phyloP scores from a whole-genome alignment of 257 asterid species.

The Plantago major region DNA sequence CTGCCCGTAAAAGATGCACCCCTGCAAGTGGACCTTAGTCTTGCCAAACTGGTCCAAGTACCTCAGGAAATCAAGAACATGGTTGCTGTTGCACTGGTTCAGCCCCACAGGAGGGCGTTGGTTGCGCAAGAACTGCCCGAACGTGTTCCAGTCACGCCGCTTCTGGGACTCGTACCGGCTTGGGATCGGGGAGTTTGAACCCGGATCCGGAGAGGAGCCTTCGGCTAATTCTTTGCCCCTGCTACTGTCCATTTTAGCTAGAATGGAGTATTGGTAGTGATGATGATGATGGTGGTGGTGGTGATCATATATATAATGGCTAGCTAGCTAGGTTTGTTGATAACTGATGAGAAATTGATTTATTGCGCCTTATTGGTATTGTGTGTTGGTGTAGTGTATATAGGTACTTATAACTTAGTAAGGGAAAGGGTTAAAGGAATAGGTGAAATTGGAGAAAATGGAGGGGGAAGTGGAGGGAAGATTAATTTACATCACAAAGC shows the following conservation, averaged over 20 bases:
- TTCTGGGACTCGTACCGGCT: conserved; percentile 80
- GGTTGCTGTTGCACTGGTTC: conserved; percentile 52
- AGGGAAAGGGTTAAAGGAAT: conserved; percentile 39
- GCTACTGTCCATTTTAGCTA: conserved; percentile 18
- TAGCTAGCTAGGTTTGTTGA: too few relatives aligned
- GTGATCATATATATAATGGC: too few relatives aligned
- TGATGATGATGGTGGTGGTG: too few relatives aligned
- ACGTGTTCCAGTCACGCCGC: conserved; percentile 82
- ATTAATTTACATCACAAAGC: conserved; percentile 42
- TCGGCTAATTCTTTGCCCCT: conserved; percentile 39
- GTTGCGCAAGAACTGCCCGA: conserved; percentile 65
- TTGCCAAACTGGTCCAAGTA: conserved; percentile 77
- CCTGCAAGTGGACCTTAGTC: conserved; percentile 71
- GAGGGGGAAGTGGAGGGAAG: conserved; percentile 19
- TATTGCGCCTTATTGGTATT: too few relatives aligned
- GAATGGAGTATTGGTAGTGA: not conserved
- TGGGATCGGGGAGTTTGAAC: conserved; percentile 21
- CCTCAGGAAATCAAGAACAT: conserved; percentile 56
- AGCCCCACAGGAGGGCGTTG: conserved; percentile 57
- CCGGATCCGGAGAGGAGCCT: conserved; percentile 30
- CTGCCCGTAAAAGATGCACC: conserved; percentile 72
- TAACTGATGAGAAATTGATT: too few relatives aligned
- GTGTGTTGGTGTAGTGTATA: not conserved
- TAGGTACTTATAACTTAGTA: conserved; percentile 6
- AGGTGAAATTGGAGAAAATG: conserved; percentile 6